A percentile compares a stretch with the other conserved stretches of the same genome.
Evolutionary conservation across 768 basidiomycete genomes (phyloP).

Genomic region (Kwoniella mangroviensis): DNA sequence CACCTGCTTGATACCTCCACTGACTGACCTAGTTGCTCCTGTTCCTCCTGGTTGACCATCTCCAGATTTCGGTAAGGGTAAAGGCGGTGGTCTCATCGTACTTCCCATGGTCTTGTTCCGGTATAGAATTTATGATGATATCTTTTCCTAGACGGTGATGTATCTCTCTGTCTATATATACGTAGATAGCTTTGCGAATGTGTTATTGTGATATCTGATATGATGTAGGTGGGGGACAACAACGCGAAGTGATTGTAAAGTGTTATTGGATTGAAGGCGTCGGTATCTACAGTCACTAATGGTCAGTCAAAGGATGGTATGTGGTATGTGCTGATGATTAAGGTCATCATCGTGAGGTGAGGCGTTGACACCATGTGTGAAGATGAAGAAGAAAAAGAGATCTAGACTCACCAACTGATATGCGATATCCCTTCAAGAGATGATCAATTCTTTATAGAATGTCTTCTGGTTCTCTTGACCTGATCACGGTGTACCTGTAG

Average conservation of each 20-base stretch:
- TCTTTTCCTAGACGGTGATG: neutral
- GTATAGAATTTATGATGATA: neutral
- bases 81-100: slow-evolving; percentile 15
- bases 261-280: neutral
- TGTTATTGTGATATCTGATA: neutral
- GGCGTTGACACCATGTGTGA: slow-evolving; percentile 12
- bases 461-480: neutral
- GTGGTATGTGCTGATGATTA: neutral
- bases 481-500: neutral
- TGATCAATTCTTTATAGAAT: neutral
- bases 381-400: neutral
- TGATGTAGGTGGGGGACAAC: neutral
- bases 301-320: slow-evolving; percentile 3
- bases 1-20: slow-evolving; percentile 7
- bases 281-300: neutral
- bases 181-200: neutral
- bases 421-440: neutral
- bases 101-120: neutral
- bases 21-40: neutral
- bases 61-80: slow-evolving; percentile 7
- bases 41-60: neutral
- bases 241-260: neutral
- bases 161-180: neutral
- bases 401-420: neutral
- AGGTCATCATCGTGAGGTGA: neutral